A percentile compares a stretch with the other conserved stretches of the same genome.
phyloP scores from a whole-genome alignment of 208 protist genomes.

The Crithidia expoeki region DNA sequence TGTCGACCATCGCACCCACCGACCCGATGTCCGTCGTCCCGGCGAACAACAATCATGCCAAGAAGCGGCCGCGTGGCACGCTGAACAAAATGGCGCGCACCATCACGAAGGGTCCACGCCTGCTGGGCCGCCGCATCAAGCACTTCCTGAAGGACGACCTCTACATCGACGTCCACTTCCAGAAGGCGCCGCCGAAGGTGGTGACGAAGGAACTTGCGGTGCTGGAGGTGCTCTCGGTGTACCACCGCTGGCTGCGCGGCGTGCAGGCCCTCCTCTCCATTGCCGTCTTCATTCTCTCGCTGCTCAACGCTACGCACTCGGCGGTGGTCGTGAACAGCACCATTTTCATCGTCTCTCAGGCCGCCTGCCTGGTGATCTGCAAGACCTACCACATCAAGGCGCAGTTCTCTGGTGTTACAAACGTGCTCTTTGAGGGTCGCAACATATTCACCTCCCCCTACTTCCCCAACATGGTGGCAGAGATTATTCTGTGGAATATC shows the following conservation, averaged over 20 bases:
- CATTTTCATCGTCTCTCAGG: constrained; percentile 63
- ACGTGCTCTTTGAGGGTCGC: constrained; percentile 57
- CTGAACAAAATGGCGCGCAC: constrained; percentile 32
- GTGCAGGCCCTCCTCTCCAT: constrained; percentile 70
- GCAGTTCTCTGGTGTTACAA: constrained; percentile 59
- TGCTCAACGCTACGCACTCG: constrained; percentile 38
- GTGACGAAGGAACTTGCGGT: constrained; percentile 54
- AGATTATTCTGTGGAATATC: constrained; percentile 72
- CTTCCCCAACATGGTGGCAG: constrained; percentile 65
- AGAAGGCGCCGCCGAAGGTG: constrained; percentile 46
- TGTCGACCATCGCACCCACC: constrained; percentile 5
- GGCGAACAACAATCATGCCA: constrained; percentile 20
- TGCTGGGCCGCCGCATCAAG: constrained; percentile 68
- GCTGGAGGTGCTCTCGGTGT: constrained; percentile 65
- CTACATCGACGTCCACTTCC: constrained; percentile 58
- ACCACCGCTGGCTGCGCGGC: constrained; percentile 75
- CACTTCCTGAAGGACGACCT: constrained; percentile 72
- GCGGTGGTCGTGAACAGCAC: constrained; percentile 54
- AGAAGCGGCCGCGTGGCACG: constrained; percentile 27
- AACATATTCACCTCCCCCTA: constrained; percentile 78
- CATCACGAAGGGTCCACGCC: constrained; percentile 58
- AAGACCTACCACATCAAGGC: constrained; percentile 77
- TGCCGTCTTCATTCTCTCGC: constrained; percentile 59
- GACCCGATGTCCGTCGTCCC: constrained; percentile 8
- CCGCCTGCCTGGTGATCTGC: constrained; percentile 48